Percentiles rank a stretch among this genome's conserved stretches.
Conservation (phyloP, 2,329 filamentous ascomycete genomes). For the Cordyceps militaris region DNA sequence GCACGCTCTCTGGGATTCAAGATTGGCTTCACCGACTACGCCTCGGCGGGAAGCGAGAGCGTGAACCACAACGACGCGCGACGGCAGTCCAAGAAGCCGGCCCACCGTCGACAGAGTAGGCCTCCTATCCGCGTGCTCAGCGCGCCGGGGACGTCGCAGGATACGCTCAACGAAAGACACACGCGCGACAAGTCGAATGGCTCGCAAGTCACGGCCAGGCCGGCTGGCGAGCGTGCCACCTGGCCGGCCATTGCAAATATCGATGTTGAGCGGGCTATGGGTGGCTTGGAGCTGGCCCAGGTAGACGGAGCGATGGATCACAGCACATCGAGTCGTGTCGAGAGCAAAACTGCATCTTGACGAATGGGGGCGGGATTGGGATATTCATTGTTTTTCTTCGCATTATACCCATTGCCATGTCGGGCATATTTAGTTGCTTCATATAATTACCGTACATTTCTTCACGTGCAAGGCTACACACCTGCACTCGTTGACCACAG, state of each 20-base stretch:
- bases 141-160: slow-evolving; percentile 1
- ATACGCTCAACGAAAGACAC: slow-evolving; percentile 1
- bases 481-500: neutral
- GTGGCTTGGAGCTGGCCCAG: neutral
- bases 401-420: slow-evolving; percentile 6
- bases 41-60: neutral
- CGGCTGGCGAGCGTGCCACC: too few species aligned
- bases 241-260: neutral
- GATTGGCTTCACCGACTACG: neutral
- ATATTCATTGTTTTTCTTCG: neutral
- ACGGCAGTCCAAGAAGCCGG: neutral
- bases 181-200: neutral
- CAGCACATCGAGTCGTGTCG: neutral
- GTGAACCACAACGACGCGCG: neutral
- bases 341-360: neutral
- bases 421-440: neutral
- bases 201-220: neutral
- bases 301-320: neutral
- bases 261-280: neutral
- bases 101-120: neutral
- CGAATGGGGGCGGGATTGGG: neutral
- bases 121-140: neutral
- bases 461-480: neutral
- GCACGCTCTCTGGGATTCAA: slow-evolving; percentile 4
- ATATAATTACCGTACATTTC: neutral